phyloP scores from a whole-genome alignment of 2,329 filamentous ascomycete genomes.

The Parafenestella ontariensis region DNA sequence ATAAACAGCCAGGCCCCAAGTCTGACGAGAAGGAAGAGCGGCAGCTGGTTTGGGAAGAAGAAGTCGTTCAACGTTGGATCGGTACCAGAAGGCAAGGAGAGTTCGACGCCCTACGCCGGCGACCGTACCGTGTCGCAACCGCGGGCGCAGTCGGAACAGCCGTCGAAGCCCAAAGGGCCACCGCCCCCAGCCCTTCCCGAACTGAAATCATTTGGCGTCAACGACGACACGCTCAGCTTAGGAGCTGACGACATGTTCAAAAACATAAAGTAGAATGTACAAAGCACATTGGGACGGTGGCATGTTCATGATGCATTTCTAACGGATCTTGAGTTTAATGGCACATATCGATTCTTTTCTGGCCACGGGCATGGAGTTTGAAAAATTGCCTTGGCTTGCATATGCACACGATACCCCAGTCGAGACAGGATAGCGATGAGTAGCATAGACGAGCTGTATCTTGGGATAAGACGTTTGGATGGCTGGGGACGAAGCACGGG shows the following conservation, averaged over 20 bases:
- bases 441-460: slow-evolving; percentile 4
- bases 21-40: slow-evolving; percentile 47
- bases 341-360: slow-evolving; percentile 37
- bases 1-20: slow-evolving; percentile 41
- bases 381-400: slow-evolving; percentile 44
- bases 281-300: slow-evolving; percentile 8
- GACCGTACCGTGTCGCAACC: slow-evolving; percentile 26
- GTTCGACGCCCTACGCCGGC: slow-evolving; percentile 25
- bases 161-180: slow-evolving; percentile 41
- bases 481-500: slow-evolving; percentile 22
- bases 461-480: slow-evolving; percentile 12
- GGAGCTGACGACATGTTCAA: slow-evolving; percentile 51
- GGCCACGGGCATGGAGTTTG: slow-evolving; percentile 35
- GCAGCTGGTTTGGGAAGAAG: slow-evolving; percentile 51
- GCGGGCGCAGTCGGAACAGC: slow-evolving; percentile 15
- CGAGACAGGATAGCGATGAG: slow-evolving; percentile 33
- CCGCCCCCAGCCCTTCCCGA: slow-evolving; percentile 51
- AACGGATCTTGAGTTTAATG: slow-evolving; percentile 40
- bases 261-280: slow-evolving; percentile 43
- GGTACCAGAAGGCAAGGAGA: slow-evolving; percentile 44
- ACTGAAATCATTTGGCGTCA: slow-evolving; percentile 46
- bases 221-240: slow-evolving; percentile 41
- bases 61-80: slow-evolving; percentile 43
- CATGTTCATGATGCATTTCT: slow-evolving; percentile 36
- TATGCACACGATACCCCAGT: slow-evolving; percentile 49